Base-by-base conservation (phyloP, 352 stramenopile species). In the Globisporangium nunn region DNA sequence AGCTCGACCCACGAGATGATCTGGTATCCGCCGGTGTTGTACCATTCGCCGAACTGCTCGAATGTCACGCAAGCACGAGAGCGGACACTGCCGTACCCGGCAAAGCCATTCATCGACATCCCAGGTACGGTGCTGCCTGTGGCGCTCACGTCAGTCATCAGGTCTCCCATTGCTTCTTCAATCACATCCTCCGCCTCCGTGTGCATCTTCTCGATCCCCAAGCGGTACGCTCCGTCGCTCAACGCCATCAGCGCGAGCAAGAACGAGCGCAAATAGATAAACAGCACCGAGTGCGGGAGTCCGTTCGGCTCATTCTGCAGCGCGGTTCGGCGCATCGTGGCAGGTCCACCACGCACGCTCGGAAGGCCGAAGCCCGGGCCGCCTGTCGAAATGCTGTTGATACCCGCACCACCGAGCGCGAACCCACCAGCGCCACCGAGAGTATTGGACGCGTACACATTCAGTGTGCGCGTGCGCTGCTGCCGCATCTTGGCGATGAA, bases 31-130 rank as follows among this genome's bases (percentile, higher is more conserved):
- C 83, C 75, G 4, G 75, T 82, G 58, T 95, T 95, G 60, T 95
- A 95, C 85, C 85, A 95, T 49, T 93, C 87, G 18, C 87, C 87
- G 71, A 97, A 94, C 60, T 94, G 84, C 52, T 96, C 80, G 58
- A 97, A 97, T 4, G 88, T 96, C 17, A 97, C 77, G 48, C 85
- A 70, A 12, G 74, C 70, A 8, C 79, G 68, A 7, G 80, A 88
- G 6, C 76, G 75, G 1, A 80, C 75, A 50, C 75, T 90, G 28
- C 79, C 81, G 37, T 87, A 92, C 1, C 67, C 78, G 3, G 79
- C 73, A 23, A 83, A 75, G 6, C 68, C 70, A 37, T 75, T 88
- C 2, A 14, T 64, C 18, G 58, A 64, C 43, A 60, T 60, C 6
- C 31, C 57, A 29, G 45, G 12, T 14, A 12, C 37, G 3, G 35